phyloP scores from a whole-genome alignment of 139 green algal genomes.

The Limnomonas spitsbergensis region DNA sequence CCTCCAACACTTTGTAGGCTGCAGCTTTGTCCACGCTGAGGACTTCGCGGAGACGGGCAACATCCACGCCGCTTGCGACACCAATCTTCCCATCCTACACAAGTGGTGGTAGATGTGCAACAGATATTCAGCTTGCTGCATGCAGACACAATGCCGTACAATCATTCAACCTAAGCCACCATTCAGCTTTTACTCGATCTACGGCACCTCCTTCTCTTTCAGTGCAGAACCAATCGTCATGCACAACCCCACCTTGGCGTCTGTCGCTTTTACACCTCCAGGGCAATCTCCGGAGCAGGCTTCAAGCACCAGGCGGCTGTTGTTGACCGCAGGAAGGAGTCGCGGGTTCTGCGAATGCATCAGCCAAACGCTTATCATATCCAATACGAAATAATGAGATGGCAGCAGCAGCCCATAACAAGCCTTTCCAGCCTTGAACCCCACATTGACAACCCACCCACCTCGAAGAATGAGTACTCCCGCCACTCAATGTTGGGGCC shows the following conservation, averaged over 20 bases:
- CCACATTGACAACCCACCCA: no score
- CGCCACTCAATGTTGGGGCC: conserved; percentile 39
- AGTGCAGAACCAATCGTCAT: no score
- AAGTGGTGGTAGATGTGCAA: not conserved
- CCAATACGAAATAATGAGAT: conserved; percentile 77
- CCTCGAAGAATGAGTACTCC: conserved; percentile 7
- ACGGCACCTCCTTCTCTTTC: no score
- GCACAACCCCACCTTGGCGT: not conserved
- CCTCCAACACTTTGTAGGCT: not conserved
- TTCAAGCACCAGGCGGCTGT: conserved; percentile 6
- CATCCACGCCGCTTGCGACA: not conserved
- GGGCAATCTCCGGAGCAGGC: conserved; percentile 33
- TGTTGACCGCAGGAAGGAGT: conserved; percentile 14
- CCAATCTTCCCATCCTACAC: not conserved
- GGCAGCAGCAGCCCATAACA: no score
- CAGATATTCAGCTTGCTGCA: no score
- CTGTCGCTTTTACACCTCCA: not conserved
- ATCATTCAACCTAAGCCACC: no score
- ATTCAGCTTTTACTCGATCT: no score
- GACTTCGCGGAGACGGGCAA: not conserved
- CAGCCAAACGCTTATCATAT: no score
- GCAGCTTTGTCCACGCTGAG: not conserved
- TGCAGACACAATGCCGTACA: no score
- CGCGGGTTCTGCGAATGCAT: conserved; percentile 39
- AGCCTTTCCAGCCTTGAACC: no score